Base-by-base conservation (phyloP, 345 rosid species). In the Luvunga scandens region DNA sequence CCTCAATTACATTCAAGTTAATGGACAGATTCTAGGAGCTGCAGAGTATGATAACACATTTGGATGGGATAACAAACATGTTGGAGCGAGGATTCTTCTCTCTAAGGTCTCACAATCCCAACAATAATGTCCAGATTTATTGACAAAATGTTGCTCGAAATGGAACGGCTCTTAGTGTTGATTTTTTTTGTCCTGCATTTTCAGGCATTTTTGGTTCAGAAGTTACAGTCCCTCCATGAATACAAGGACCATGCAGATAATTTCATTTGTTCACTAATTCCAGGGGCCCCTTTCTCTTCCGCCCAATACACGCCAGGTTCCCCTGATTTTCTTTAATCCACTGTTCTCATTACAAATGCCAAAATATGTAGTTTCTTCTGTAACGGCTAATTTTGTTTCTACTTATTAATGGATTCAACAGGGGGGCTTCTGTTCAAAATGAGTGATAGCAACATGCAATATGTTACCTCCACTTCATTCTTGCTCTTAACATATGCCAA, bases 41-140 rank as follows among this genome's bases (percentile, higher is more conserved):
- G 89, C 90, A 9, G 91, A 97, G 30, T 89, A 79, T 80, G 98
- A 94, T 77, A 92, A 86, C 83, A 90, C 95, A 64, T 97, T 97
- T 77, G 93, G 99, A 48, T 97, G 99, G 99, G 99, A 97, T 84
- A 94, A 97, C 85, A 97, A 97, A 78, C 93, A 92, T 71, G 91
- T 89, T 66, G 99, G 98, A 39, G 95, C 98, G 1, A 90, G 97
- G 75, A 87, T 97, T 83, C 95, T 97, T 71, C 98, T 94, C 50
- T 88, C 99, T 53, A 91, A 97, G 94, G 99, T 93, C 66, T 69
- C 53, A 60, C 50, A 45, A 45, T 45, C 50, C 50, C 45, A 12
- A 1, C 50, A 45, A 13, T 45, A 45, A 3, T 5, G 0, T 0
- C 45, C 45, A 76, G 22, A 38, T 12, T 42, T 78, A 50, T 14